phyloP scores from a whole-genome alignment of 2,329 filamentous ascomycete species.

The Aureobasidium lini region DNA sequence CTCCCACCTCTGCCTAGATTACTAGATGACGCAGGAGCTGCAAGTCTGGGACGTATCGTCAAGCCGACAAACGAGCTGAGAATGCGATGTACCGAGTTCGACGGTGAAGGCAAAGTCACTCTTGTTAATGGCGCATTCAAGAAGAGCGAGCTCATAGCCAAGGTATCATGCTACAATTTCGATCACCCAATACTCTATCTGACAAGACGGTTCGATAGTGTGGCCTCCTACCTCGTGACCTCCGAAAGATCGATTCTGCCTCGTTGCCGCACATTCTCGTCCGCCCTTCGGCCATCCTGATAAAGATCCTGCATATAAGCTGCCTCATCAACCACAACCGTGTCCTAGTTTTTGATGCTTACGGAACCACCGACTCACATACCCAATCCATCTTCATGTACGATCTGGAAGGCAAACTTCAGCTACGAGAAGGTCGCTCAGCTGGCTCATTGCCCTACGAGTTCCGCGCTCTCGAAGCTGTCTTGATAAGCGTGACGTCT shows the following conservation, averaged over 20 bases:
- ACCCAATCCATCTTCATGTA: conserved; percentile 98
- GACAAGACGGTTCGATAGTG: conserved; percentile 49
- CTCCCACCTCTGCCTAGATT: conserved; percentile 46
- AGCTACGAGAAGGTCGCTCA: conserved; percentile 60
- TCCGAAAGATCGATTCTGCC: conserved; percentile 96
- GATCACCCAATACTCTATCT: background rate
- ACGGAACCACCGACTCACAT: conserved; percentile 88
- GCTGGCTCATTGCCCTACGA: conserved; percentile 69
- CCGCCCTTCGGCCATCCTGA: conserved; percentile 82
- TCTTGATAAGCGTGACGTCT: conserved; percentile 85
- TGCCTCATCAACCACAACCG: conserved; percentile 93
- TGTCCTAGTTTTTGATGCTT: conserved; percentile 91
- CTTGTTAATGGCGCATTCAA: conserved; percentile 93
- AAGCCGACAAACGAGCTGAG: conserved; percentile 79
- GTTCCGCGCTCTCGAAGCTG: conserved; percentile 89
- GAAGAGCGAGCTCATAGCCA: conserved; percentile 94
- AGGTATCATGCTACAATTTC: conserved; percentile 46
- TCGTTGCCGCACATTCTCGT: conserved; percentile 92
- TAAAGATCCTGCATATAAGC: conserved; percentile 92
- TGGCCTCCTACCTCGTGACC: conserved; percentile 82
- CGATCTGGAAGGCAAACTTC: conserved; percentile 85
- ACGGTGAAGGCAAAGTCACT: conserved; percentile 85
- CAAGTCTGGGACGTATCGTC: conserved; percentile 52
- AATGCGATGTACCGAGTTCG: conserved; percentile 88
- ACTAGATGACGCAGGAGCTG: conserved; percentile 51